These are phyloP conservation scores for Cryphonectria parasitica DNA, from an alignment of 2,329 filamentous ascomycete genomes.

Conservation along the genomic window DNA sequence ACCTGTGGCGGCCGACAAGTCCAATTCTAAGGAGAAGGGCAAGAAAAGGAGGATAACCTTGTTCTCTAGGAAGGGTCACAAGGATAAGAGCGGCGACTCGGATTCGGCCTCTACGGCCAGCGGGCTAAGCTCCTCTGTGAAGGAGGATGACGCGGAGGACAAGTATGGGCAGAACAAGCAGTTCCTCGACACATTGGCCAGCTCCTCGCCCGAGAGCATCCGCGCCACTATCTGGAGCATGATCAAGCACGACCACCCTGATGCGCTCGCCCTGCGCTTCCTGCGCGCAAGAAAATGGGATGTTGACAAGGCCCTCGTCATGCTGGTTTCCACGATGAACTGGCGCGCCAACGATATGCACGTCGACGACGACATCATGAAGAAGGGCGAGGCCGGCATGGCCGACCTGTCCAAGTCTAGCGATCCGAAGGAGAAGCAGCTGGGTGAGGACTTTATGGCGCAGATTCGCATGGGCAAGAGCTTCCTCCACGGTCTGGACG, in stretches of 20 bases:
- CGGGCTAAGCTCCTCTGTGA: conserved; percentile 44
- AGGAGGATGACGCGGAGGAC: conserved; percentile 68
- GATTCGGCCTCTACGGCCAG: conserved; percentile 40
- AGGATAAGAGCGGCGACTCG: conserved; percentile 54
- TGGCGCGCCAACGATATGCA: conserved; percentile 85
- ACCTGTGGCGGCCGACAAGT: conserved; percentile 35
- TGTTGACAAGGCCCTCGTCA: conserved; percentile 86
- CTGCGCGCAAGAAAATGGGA: conserved; percentile 95
- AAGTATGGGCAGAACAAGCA: conserved; percentile 91
- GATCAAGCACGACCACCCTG: conserved; percentile 94
- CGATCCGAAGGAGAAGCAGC: conserved; percentile 66
- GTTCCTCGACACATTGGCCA: conserved; percentile 80
- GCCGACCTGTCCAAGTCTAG: conserved; percentile 59
- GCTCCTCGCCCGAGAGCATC: conserved; percentile 76
- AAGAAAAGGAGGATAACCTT: conserved; percentile 76
- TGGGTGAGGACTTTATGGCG: conserved; percentile 75
- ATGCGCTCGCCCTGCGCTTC: conserved; percentile 81
- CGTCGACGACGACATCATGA: conserved; percentile 87
- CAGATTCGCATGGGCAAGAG: conserved; percentile 92
- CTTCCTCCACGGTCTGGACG: conserved; percentile 87
- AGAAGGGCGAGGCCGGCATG: conserved; percentile 72
- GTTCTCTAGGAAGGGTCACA: conserved; percentile 67
- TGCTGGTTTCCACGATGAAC: conserved; percentile 92
- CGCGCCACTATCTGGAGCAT: conserved; percentile 86
- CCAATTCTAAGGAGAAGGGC: conserved; percentile 54